Evolutionary conservation across 805 yeast species (phyloP), one percentile per base, ranked within the genome.

Genomic region (Myxozyma neotropica): DNA sequence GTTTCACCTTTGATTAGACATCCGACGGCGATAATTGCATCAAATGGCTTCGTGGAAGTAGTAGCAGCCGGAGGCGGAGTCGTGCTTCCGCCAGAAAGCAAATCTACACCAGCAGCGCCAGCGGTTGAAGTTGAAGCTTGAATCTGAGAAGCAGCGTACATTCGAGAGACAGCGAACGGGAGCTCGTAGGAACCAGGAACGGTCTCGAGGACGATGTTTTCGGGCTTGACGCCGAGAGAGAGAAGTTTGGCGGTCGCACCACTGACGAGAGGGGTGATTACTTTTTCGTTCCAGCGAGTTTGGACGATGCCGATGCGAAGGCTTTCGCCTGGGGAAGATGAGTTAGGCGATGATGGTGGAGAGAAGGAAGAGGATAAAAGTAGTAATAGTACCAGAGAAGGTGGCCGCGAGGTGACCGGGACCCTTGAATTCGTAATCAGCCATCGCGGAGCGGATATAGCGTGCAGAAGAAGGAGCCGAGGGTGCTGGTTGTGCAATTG

Each of bases 111-210:
- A 3, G 57, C 56, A 15, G 52, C 56, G 24, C 55, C 46, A 23
- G 61, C 42, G 15, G 61, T 26, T 36, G 42, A 47, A 8, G 44
- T 52, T 23, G 42, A 40, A 5, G 44, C 46, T 46, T 63, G 63
- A 47, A 57, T 49, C 33, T 53, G 61, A 24, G 66, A 61, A 24
- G 67, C 66, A 21, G 58, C 43, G 51, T 68, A 62, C 43, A 75
- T 58, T 61, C 74, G 45, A 4, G 64, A 51, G 29, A 90, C 79
- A 36, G 90, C 97, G 72, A 78, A 88, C 15, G 99, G 99, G 65
- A 94, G 80, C 77, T 94, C 99, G 71, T 85, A 94, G 10, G 96
- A 86, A 33, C 99, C 99, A 8, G 99, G 99, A 21, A 94, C 96
- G 7, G 92, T 78, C 74, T 90, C 94, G 55, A 92, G 77, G 57